Evolutionary conservation across 2,329 filamentous ascomycete genomes (phyloP).

Genomic region (Ceratocystis albifundus): DNA sequence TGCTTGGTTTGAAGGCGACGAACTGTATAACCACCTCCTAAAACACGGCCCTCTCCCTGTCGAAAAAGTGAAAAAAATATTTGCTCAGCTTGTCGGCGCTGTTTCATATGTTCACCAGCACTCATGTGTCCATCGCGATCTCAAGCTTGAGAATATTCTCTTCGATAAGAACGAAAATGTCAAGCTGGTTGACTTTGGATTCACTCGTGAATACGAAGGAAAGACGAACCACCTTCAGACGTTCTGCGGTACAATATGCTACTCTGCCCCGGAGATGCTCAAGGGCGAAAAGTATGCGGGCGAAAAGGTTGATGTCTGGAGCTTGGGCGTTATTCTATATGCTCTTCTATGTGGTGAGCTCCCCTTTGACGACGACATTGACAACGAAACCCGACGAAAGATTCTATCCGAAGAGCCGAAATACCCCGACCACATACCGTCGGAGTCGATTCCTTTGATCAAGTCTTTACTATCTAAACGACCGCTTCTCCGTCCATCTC

Average conservation of each 20-base stretch:
- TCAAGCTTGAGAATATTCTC: slow-evolving; percentile 69
- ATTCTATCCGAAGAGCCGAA: slow-evolving; percentile 79
- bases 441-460: slow-evolving; percentile 66
- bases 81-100: slow-evolving; percentile 87
- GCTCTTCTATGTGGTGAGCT: slow-evolving; percentile 73
- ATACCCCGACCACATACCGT: slow-evolving; percentile 68
- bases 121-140: slow-evolving; percentile 88
- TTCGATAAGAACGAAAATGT: slow-evolving; percentile 96
- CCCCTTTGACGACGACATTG: slow-evolving; percentile 93
- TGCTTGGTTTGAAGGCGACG: slow-evolving; percentile 54
- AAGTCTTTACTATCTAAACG: slow-evolving; percentile 78
- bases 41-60: slow-evolving; percentile 72
- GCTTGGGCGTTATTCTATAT: slow-evolving; percentile 73
- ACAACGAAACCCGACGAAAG: slow-evolving; percentile 69
- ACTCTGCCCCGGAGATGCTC: slow-evolving; percentile 96
- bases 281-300: slow-evolving; percentile 97
- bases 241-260: slow-evolving; percentile 95
- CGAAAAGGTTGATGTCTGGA: slow-evolving; percentile 97
- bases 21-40: slow-evolving; percentile 92
- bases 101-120: slow-evolving; percentile 92
- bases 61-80: slow-evolving; percentile 86
- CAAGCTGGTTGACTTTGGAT: slow-evolving; percentile 95
- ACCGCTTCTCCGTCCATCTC: slow-evolving; percentile 65
- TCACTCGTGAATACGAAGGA: slow-evolving; percentile 93
- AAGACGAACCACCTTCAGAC: slow-evolving; percentile 91